Evolutionary conservation across 345 rosid genomes (phyloP).

Genomic region (Lepidium sativum): DNA sequence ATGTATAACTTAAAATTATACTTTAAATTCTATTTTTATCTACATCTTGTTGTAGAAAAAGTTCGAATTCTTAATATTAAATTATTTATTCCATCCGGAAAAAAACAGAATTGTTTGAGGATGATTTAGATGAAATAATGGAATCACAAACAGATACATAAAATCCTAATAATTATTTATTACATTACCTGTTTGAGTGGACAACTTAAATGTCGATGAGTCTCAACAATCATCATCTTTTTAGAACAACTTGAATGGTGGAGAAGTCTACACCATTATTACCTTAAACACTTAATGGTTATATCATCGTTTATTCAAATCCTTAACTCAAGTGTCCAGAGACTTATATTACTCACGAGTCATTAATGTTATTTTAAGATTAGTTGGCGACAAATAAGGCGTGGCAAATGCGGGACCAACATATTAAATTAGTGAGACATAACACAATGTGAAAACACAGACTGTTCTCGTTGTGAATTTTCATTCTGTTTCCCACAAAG

Average conservation of each 20-base stretch:
- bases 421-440: not conserved
- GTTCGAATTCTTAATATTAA: too few species aligned
- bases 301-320: not conserved
- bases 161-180: too few species aligned
- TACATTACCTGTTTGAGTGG: too few species aligned
- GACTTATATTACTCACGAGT: not conserved
- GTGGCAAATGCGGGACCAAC: not conserved
- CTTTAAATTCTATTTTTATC: too few species aligned
- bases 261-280: not conserved
- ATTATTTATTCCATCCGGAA: too few species aligned
- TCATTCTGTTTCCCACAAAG: not conserved
- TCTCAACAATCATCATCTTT: not conserved
- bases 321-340: not conserved
- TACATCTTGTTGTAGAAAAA: too few species aligned
- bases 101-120: too few species aligned
- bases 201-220: too few species aligned
- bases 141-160: not conserved
- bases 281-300: not conserved
- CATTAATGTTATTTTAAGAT: not conserved
- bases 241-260: not conserved
- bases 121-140: not conserved
- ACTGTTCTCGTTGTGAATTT: constrained; percentile 4
- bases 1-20: too few species aligned
- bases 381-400: not conserved
- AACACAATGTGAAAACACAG: not conserved